These are phyloP conservation scores for Phalaenopsis aphrodite DNA, from an alignment of 106 monocot genomes.

Conservation along the genomic window DNA sequence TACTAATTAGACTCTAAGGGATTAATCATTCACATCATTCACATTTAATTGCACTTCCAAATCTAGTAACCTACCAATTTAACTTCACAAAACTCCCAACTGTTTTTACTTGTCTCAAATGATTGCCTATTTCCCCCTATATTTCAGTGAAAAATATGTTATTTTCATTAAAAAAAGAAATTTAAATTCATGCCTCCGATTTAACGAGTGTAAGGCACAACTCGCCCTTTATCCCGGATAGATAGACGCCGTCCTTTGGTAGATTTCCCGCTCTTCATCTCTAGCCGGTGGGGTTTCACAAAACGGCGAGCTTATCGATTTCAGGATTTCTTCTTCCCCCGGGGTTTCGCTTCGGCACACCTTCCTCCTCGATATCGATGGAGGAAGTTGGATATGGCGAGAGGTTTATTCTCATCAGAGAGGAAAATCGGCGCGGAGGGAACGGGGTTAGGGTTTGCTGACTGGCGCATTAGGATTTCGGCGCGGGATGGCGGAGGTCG, in stretches of 20 bases:
- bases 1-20: too few relatives aligned
- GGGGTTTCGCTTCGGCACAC: neutral
- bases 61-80: too few relatives aligned
- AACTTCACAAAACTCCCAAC: too few relatives aligned
- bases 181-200: neutral
- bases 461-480: constrained; percentile 1
- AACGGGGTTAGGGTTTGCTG: neutral
- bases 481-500: constrained; percentile 17
- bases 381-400: neutral
- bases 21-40: too few relatives aligned
- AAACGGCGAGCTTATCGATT: neutral
- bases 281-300: neutral
- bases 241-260: too few relatives aligned
- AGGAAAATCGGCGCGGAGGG: neutral
- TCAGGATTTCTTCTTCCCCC: neutral
- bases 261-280: neutral
- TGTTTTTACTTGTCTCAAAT: too few relatives aligned
- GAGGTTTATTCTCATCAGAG: neutral
- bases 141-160: too few relatives aligned
- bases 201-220: neutral
- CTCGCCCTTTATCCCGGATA: neutral
- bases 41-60: too few relatives aligned
- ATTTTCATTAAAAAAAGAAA: too few relatives aligned
- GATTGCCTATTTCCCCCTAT: too few relatives aligned
- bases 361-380: neutral